Evolutionary conservation across 495 filamentous ascomycete species (phyloP).

Genomic region (Penicillium macrosclerotiorum): DNA sequence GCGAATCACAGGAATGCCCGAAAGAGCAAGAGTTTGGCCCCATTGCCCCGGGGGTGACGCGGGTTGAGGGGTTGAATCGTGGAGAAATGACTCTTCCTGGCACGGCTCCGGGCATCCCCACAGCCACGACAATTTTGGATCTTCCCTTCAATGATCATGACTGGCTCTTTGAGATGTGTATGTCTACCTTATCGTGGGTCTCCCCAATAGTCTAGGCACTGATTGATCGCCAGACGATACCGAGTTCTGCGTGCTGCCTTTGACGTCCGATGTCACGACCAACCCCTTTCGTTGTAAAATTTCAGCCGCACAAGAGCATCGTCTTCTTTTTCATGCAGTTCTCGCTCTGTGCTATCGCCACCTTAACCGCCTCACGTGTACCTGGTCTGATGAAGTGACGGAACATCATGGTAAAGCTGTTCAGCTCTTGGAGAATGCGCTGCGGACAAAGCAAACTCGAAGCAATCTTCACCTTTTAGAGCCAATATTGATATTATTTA

Average conservation of each 20-base stretch:
- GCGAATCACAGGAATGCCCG: neutral
- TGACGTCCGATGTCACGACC: constrained; percentile 12
- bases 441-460: neutral
- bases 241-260: constrained; percentile 19
- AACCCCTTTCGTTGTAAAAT: constrained; percentile 16
- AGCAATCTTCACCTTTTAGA: constrained; percentile 5
- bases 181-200: too few relatives aligned
- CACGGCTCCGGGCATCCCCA: neutral
- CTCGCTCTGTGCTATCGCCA: constrained; percentile 22
- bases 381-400: constrained; percentile 2
- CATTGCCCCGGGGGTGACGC: neutral
- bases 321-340: constrained; percentile 16
- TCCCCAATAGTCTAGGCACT: too few relatives aligned
- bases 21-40: neutral
- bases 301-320: constrained; percentile 3
- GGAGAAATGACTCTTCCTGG: neutral
- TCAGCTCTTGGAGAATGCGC: constrained; percentile 12
- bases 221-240: constrained; percentile 24
- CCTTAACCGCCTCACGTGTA: constrained; percentile 3
- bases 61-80: neutral
- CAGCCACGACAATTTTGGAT: neutral
- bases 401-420: constrained; percentile 13
- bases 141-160: neutral
- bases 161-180: constrained; percentile 6
- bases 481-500: constrained; percentile 18